phyloP scores from a whole-genome alignment of 2,329 filamentous ascomycete species.

The Thyridium curvatum region DNA sequence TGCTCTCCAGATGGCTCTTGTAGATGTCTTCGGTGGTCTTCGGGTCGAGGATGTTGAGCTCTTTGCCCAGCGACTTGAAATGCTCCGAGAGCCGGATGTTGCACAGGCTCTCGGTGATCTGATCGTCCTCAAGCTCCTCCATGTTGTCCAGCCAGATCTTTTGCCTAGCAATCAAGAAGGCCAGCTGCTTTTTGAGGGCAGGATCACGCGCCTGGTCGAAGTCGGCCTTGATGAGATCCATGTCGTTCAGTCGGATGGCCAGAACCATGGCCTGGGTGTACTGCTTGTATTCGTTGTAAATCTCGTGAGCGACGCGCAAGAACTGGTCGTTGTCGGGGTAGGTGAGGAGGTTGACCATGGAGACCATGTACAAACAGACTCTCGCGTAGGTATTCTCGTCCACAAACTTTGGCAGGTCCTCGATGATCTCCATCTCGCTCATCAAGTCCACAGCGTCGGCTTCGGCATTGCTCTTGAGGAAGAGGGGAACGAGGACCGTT shows the following conservation, averaged over 20 bases:
- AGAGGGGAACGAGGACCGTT: conserved; percentile 81
- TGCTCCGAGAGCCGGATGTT: conserved; percentile 85
- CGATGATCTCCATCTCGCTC: conserved; percentile 96
- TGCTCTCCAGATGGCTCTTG: conserved; percentile 97
- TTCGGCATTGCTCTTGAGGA: conserved; percentile 95
- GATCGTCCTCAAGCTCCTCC: conserved; percentile 56
- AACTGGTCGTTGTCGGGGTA: conserved; percentile 97
- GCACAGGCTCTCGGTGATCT: conserved; percentile 74
- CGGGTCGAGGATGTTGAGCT: conserved; percentile 92
- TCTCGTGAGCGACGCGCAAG: conserved; percentile 83
- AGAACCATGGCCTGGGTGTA: conserved; percentile 89
- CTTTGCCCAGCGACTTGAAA: conserved; percentile 90
- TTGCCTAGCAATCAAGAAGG: conserved; percentile 86
- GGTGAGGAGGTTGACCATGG: conserved; percentile 95
- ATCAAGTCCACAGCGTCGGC: conserved; percentile 95
- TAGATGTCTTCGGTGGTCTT: conserved; percentile 98
- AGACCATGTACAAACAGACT: conserved; percentile 97
- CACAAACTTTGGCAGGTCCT: conserved; percentile 79
- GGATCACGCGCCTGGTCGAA: conserved; percentile 76
- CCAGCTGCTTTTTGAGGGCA: conserved; percentile 85
- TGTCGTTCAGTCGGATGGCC: conserved; percentile 87
- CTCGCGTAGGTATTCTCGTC: conserved; percentile 91
- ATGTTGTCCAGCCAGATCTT: conserved; percentile 67
- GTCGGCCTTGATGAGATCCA: conserved; percentile 71
- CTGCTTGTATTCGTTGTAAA: conserved; percentile 91